Conservation (phyloP, 257 asterid genomes). For the Vinca minor region DNA sequence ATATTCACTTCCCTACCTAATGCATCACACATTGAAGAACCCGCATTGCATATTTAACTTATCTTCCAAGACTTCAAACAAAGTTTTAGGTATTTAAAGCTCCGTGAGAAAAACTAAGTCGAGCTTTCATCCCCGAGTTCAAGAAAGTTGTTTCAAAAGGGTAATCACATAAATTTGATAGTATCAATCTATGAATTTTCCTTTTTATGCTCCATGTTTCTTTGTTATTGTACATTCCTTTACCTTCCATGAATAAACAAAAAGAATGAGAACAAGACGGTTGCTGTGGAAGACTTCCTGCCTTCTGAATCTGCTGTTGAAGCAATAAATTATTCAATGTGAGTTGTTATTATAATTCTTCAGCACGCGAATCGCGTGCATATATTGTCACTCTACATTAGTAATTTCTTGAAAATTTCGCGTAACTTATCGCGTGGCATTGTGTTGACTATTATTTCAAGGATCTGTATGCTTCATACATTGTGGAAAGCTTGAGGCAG, state of each 20-base stretch:
- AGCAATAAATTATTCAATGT: conserved; percentile 75
- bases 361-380: too few species aligned
- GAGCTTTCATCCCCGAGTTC: too few species aligned
- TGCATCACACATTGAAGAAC: neutral
- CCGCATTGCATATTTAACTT: neutral
- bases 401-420: neutral
- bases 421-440: neutral
- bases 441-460: conserved; percentile 30
- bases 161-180: neutral
- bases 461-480: conserved; percentile 81
- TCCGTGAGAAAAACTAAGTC: too few species aligned
- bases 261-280: conserved; percentile 79
- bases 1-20: neutral
- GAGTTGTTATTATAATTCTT: too few species aligned
- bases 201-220: neutral
- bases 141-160: neutral
- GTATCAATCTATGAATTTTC: neutral
- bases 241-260: conserved; percentile 42
- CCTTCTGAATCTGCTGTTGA: conserved; percentile 64
- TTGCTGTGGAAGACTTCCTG: conserved; percentile 76
- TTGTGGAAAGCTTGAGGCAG: conserved; percentile 71
- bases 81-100: too few species aligned
- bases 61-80: too few species aligned
- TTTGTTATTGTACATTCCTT: conserved; percentile 23
- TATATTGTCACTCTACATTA: neutral